Base-by-base conservation (phyloP, 208 protist species). In the Leishmania amazonensis region DNA sequence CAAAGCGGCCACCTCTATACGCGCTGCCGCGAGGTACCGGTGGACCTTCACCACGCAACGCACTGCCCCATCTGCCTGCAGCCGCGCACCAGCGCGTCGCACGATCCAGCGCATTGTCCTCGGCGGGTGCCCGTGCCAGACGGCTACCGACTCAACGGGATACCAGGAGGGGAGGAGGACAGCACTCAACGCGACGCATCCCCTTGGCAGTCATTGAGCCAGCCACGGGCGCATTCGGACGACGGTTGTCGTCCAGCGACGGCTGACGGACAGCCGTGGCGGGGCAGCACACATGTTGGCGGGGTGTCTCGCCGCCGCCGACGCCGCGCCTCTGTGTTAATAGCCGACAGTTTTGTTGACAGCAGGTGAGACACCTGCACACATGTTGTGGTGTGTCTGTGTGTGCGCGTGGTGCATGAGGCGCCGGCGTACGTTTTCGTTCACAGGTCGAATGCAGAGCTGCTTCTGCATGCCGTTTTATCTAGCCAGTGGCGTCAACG, bases 31-130 rank as follows among this genome's bases (percentile, higher is more conserved):
- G 45, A 57, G 21, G 31, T 92, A 0, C 92, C 92, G 1, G 75
- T 3, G 11, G 85, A 68, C 6, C 75, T 94, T 58, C 84, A 93
- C 64, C 75, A 85, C 11, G 82, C 89, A 24, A 87, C 81, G 42
- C 89, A 94, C 75, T 96, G 92, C 78, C 83, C 88, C 6, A 92
- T 96, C 35, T 96, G 92, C 75, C 76, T 73, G 0, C 83, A 87
- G 62, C 64, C 85, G 28, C 83, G 75, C 31, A 47, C 31, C 15
- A 87, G 62, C 8, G 67, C 67, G 19, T 87, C 71, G 47, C 92
- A 96, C 53, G 72, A 75, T 17, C 89, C 90, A 2, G 49, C 72
- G 75, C 84, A 88, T 45, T 96, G 92, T 53, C 92, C 92, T 24
- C 88, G 82, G 53, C 89, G 90, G 15, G 83, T 88, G 64, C 67